phyloP scores from a whole-genome alignment of 2,329 filamentous ascomycete species.

The Fusarium sp. region DNA sequence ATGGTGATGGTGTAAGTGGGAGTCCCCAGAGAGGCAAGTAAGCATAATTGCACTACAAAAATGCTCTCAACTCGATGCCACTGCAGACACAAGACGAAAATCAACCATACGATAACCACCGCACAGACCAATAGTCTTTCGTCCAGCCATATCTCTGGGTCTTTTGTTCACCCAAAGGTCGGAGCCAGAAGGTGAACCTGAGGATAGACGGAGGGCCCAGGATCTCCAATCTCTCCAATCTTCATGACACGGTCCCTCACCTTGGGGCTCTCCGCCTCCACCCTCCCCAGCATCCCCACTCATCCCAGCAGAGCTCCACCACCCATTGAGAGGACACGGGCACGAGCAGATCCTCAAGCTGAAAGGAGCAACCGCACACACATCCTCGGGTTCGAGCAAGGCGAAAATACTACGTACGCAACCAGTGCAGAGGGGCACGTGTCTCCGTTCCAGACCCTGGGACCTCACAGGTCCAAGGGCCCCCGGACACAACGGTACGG shows the following conservation, averaged over 20 bases:
- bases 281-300: slow-evolving; percentile 16
- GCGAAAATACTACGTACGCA: slow-evolving; percentile 23
- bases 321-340: slow-evolving; percentile 2
- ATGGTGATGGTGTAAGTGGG: slow-evolving; percentile 30
- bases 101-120: slow-evolving; percentile 18
- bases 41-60: slow-evolving; percentile 15
- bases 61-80: slow-evolving; percentile 1
- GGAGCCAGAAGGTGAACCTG: slow-evolving; percentile 20
- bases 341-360: slow-evolving; percentile 20
- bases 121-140: slow-evolving; percentile 34
- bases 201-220: slow-evolving; percentile 21
- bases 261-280: slow-evolving; percentile 34
- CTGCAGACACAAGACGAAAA: neutral
- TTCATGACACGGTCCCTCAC: slow-evolving; percentile 29
- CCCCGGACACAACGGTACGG: slow-evolving; percentile 10
- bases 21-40: slow-evolving; percentile 1
- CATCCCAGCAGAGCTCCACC: slow-evolving; percentile 18
- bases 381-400: slow-evolving; percentile 17
- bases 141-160: neutral
- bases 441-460: slow-evolving; percentile 35
- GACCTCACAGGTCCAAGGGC: slow-evolving; percentile 22
- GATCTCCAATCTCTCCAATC: slow-evolving; percentile 40
- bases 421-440: slow-evolving; percentile 48
- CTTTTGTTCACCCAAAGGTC: slow-evolving; percentile 5
- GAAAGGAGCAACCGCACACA: slow-evolving; percentile 14